Evolutionary conservation across 2,329 filamentous ascomycete genomes (phyloP).

Genomic region (Corniculantispora saksenae): DNA sequence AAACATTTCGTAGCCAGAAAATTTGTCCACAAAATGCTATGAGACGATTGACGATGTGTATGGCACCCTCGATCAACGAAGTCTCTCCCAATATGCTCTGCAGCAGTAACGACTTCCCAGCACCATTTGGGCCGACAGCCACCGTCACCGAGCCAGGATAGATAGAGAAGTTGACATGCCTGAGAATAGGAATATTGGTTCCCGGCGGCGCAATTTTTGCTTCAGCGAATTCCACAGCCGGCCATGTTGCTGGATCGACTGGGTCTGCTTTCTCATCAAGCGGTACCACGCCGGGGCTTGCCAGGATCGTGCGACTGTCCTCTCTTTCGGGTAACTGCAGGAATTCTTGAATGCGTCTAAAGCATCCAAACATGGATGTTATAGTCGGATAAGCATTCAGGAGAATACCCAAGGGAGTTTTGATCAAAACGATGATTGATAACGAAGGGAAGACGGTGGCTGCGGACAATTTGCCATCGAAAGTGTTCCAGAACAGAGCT

Average conservation of each 20-base stretch:
- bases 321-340: neutral
- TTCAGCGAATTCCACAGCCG: neutral
- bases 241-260: neutral
- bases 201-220: neutral
- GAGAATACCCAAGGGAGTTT: neutral
- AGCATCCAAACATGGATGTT: neutral
- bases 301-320: neutral
- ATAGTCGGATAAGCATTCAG: neutral
- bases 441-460: neutral
- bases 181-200: neutral
- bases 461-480: neutral
- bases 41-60: neutral
- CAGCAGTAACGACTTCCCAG: neutral
- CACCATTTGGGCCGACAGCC: neutral
- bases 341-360: constrained; percentile 2
- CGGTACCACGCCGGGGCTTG: neutral
- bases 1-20: constrained; percentile 1
- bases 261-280: neutral
- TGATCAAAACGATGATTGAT: neutral
- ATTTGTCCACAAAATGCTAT: constrained; percentile 5
- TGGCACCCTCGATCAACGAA: neutral
- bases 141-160: neutral
- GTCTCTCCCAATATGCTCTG: neutral
- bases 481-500: constrained; percentile 4
- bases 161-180: neutral